Evolutionary conservation across 306 rosid species (phyloP).

Genomic region (Prosopis cineraria): DNA sequence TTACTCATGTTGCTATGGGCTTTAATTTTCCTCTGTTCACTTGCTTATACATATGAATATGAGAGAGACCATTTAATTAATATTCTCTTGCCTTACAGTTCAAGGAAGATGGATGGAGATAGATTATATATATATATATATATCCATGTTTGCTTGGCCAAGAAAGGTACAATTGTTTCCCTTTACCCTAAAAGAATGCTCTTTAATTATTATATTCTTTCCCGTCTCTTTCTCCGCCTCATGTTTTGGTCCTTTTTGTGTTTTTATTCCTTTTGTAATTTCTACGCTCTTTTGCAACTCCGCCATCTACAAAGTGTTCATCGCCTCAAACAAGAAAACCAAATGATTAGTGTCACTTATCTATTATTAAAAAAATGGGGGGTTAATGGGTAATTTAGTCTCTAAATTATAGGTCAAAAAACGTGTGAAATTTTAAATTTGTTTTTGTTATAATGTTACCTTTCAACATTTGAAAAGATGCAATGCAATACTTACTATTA

Average conservation of each 20-base stretch:
- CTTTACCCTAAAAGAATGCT: slow-evolving; percentile 11
- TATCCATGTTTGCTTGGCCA: slow-evolving; percentile 43
- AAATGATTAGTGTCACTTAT: too few relatives aligned
- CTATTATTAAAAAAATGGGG: too few relatives aligned
- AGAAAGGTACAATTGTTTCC: slow-evolving; percentile 39
- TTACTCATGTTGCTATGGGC: neutral
- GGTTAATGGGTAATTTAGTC: too few relatives aligned
- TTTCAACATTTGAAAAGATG: too few relatives aligned
- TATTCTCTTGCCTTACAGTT: slow-evolving; percentile 44
- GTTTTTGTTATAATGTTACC: too few relatives aligned
- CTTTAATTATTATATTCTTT: slow-evolving; percentile 36
- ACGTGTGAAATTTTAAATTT: too few relatives aligned
- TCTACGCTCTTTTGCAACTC: slow-evolving; percentile 20
- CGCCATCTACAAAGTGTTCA: slow-evolving; percentile 33
- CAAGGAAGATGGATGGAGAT: slow-evolving; percentile 36
- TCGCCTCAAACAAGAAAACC: neutral
- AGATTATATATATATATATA: too few relatives aligned
- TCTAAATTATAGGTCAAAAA: too few relatives aligned
- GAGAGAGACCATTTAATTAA: neutral
- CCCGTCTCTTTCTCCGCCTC: slow-evolving; percentile 39
- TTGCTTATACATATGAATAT: neutral
- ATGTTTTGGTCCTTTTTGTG: neutral
- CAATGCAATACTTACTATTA: too few relatives aligned
- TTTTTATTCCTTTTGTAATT: slow-evolving; percentile 31
- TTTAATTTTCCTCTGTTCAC: neutral